These are phyloP conservation scores for Pseudozyma thailandica DNA, from an alignment of 1,284 basidiomycete genomes.

Conservation along the genomic window DNA sequence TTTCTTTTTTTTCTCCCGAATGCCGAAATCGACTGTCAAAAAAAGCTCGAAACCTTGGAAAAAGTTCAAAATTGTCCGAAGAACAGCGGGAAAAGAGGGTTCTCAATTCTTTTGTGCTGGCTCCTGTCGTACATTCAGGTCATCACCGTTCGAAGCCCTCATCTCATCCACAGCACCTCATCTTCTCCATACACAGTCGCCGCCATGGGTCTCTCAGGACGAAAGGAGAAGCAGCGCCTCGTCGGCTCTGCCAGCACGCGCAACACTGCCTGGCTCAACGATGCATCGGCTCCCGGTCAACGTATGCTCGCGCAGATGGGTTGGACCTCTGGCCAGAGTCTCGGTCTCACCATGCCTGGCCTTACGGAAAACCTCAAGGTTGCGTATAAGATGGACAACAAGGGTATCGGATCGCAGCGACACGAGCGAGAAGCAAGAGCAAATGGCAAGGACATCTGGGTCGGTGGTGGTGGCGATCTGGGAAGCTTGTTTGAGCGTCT, in stretches of 20 bases:
- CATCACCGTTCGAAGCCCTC: not conserved
- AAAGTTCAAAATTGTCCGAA: slow-evolving; percentile 7
- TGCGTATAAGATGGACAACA: slow-evolving; percentile 66
- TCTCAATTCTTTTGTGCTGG: not conserved
- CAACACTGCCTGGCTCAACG: slow-evolving; percentile 63
- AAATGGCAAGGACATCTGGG: slow-evolving; percentile 61
- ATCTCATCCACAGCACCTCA: not conserved
- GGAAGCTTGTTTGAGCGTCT: slow-evolving; percentile 66
- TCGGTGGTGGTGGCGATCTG: slow-evolving; percentile 63
- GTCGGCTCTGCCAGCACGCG: slow-evolving; percentile 59
- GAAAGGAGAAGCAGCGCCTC: slow-evolving; percentile 62
- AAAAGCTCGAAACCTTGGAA: slow-evolving; percentile 8
- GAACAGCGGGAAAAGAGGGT: not conserved
- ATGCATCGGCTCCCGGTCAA: slow-evolving; percentile 64
- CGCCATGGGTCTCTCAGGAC: slow-evolving; percentile 63
- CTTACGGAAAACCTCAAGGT: slow-evolving; percentile 60
- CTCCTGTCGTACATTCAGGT: not conserved
- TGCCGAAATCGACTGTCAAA: slow-evolving; percentile 24
- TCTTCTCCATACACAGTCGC: not conserved
- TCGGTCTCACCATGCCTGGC: slow-evolving; percentile 57
- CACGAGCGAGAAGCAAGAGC: slow-evolving; percentile 62
- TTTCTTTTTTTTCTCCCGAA: slow-evolving; percentile 5
- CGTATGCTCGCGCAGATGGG: slow-evolving; percentile 67
- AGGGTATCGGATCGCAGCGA: slow-evolving; percentile 64
- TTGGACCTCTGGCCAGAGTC: slow-evolving; percentile 62